Evolutionary conservation across 176 grass and related monocot species (phyloP).

Genomic region (Oryza australiensis): DNA sequence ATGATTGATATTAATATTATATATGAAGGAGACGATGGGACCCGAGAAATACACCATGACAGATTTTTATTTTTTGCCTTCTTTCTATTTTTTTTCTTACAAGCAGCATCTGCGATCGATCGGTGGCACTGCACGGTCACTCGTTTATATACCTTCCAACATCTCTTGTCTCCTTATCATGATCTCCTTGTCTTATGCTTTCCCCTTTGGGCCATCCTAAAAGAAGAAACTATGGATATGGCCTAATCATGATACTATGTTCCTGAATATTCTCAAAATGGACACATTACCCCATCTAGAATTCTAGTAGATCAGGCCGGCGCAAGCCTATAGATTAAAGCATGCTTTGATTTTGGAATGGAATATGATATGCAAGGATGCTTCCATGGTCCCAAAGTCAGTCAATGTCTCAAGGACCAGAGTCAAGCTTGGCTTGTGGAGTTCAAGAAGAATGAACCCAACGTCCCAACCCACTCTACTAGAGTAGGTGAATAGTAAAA

Average conservation of each 20-base stretch:
- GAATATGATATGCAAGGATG: not conserved
- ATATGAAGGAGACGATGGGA: too few relatives aligned
- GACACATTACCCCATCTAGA: not conserved
- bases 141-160: conserved; percentile 13
- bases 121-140: not conserved
- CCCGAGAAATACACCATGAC: too few relatives aligned
- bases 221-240: not conserved
- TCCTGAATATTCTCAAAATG: conserved; percentile 34
- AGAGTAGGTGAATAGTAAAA: too few relatives aligned
- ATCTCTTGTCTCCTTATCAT: not conserved
- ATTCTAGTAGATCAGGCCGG: conserved; percentile 32
- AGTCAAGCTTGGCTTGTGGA: not conserved
- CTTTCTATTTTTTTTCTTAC: not conserved
- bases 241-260: not conserved
- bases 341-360: not conserved
- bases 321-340: not conserved
- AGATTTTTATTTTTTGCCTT: not conserved
- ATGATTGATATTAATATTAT: too few relatives aligned
- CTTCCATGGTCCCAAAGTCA: not conserved
- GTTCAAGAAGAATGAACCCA: not conserved
- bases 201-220: not conserved
- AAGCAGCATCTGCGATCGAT: not conserved
- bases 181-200: not conserved
- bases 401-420: not conserved
- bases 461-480: too few relatives aligned